Base-by-base conservation (phyloP, 768 basidiomycete species). In the Jaapia argillacea region DNA sequence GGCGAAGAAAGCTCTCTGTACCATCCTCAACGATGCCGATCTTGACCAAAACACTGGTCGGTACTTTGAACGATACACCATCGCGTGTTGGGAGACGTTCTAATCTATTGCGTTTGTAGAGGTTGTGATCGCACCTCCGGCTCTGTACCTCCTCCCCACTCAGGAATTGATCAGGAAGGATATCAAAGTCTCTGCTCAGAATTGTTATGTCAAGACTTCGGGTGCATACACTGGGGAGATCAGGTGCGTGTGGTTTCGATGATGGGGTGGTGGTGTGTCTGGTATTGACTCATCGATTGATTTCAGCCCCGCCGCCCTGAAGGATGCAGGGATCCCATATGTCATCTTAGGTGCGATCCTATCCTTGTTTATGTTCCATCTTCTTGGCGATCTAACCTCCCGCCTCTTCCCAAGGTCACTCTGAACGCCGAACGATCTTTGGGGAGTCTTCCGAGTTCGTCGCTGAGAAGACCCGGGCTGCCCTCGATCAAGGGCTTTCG, bases 161-260 rank as follows among this genome's bases (percentile, higher is more conserved):
- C 68, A 78, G 59, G 70, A 74, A 20, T 56, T 67, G 42, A 53
- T 89, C 41, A 69, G 76, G 54, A 73, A 79, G 47, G 79, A 81
- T 33, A 65, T 93, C 59, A 68, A 84, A 53, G 75, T 98, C 51
- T 68, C 90, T 24, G 93, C 93, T 14, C 93, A 99, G 65, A 98
- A 98, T 69, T 78, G 79, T 58, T 87, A 92, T 70, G 73, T 73
- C 60, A 84, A 91, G 64, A 59, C 73, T 10, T 77, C 76, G 18
- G 94, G 94, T 41, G 94, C 94, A 7, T 99, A 81, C 69, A 98
- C 96, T 10, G 96, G 96, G 46, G 96, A 99, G 67, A 88, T 88
- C 68, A 94, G 92, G 88, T 83, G 42, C 28, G 70, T 57, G 7
- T 33, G 20, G 22, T 28, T 33, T 6, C 35, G 31, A 39, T 48